Conservation (phyloP, 768 basidiomycete species). For the Epithele typhae region DNA sequence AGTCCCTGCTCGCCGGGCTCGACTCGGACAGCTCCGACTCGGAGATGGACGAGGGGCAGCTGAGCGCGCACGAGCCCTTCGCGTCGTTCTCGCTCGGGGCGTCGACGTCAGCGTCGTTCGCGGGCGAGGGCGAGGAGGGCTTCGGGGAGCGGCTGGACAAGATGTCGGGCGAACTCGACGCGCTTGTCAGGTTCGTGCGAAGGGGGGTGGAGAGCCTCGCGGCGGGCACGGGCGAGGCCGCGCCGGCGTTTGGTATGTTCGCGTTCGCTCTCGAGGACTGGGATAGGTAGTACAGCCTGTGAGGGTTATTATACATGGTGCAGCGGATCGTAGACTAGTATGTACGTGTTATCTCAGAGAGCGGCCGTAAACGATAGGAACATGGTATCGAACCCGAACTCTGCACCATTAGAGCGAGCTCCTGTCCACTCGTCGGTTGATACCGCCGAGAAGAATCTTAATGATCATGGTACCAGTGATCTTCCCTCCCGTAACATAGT, state of each 20-base stretch:
- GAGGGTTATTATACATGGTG: too few relatives aligned
- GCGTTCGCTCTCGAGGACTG: slow-evolving; percentile 79
- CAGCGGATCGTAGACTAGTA: too few relatives aligned
- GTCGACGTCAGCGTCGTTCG: slow-evolving; percentile 27
- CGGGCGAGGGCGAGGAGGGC: slow-evolving; percentile 48
- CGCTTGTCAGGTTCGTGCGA: slow-evolving; percentile 63
- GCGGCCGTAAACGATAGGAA: too few relatives aligned
- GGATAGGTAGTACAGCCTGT: slow-evolving; percentile 45
- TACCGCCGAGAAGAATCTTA: slow-evolving; percentile 64
- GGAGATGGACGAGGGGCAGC: slow-evolving; percentile 12
- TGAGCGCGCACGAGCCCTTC: slow-evolving; percentile 19
- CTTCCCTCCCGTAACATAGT: slow-evolving; percentile 31
- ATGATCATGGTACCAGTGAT: slow-evolving; percentile 46
- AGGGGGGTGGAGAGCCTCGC: slow-evolving; percentile 68
- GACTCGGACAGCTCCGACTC: slow-evolving; percentile 35
- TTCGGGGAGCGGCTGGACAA: slow-evolving; percentile 51
- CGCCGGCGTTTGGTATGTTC: slow-evolving; percentile 62
- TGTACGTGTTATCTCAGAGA: too few relatives aligned
- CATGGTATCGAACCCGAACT: slow-evolving; percentile 9
- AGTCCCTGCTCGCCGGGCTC: slow-evolving; percentile 35
- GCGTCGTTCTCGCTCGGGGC: slow-evolving; percentile 38
- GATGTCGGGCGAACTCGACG: slow-evolving; percentile 66
- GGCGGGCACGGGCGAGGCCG: slow-evolving; percentile 53
- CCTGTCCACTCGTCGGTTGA: slow-evolving; percentile 51
- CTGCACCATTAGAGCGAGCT: too few relatives aligned